Base-by-base conservation (phyloP, 2,329 filamentous ascomycete species). In the Camptophora hylomeconis region DNA sequence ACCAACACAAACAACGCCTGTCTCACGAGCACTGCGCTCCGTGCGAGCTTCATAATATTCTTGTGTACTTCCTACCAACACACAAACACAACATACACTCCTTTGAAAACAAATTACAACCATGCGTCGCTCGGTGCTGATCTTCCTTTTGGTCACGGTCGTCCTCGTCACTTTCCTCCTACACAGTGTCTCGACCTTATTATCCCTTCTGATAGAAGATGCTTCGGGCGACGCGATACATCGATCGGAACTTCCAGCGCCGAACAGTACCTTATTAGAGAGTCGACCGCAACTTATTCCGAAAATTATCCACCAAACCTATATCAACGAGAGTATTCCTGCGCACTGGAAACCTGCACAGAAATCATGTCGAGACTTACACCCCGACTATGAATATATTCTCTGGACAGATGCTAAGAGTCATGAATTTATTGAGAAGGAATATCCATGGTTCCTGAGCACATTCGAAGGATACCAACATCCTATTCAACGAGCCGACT, bases 221-320 rank as follows among this genome's bases (percentile, higher is more conserved):
- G 75, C 73, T 38, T 61, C 67, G 11, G 63, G 65, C 37, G 75
- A 80, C 56, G 71, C 72, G 30, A 81, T 82, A 33, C 66, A 67
- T 39, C 65, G 65, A 39, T 63, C 69, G 28, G 76, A 81, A 42
- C 63, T 81, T 23, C 75, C 74, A 9, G 67, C 71, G 6, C 70
- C 72, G 10, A 72, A 75, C 45, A 72, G 71, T 3, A 68, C 65
- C 37, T 45, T 69, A 39, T 67, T 69, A 40, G 65, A 67, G 37
- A 59, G 62, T 26, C 58, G 60, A 25, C 63, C 66, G 7, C 70
- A 73, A 41, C 50, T 80, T 40, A 80, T 82, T 27, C 77, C 77
- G 26, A 80, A 78, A 54, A 81, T 82, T 47, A 79, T 82, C 32
- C 77, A 82, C 57, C 77, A 82, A 51, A 81, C 77, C 7, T 81